These are phyloP conservation scores for Berkeleyomyces basicola DNA, from an alignment of 2,329 filamentous ascomycete genomes.

Conservation along the genomic window DNA sequence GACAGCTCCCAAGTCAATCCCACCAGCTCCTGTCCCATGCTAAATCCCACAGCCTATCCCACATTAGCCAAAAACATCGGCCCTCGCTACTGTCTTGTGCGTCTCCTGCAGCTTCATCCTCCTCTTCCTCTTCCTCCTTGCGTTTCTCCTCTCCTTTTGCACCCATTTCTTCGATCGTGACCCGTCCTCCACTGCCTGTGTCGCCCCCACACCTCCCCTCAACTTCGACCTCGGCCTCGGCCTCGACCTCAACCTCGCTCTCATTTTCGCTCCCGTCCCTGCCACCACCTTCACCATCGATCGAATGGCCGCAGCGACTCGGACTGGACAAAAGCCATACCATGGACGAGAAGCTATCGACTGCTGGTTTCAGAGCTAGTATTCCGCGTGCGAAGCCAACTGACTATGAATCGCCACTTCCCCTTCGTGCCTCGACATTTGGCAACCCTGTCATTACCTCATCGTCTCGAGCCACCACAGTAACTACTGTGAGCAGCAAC, in stretches of 20 bases:
- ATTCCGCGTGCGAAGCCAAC: neutral
- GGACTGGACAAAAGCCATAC: slow-evolving; percentile 7
- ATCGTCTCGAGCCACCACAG: slow-evolving; percentile 2
- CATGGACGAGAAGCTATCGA: slow-evolving; percentile 12
- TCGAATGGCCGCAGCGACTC: slow-evolving; percentile 8
- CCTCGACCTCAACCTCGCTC: neutral
- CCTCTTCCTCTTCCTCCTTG: slow-evolving; percentile 6
- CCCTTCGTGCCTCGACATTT: neutral
- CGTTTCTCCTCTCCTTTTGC: slow-evolving; percentile 1
- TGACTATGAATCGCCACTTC: neutral
- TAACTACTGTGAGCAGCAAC: neutral
- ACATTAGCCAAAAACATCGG: neutral
- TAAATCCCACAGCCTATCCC: slow-evolving; percentile 1
- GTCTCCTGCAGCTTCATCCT: slow-evolving; percentile 6
- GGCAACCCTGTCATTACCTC: neutral
- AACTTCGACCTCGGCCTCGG: neutral
- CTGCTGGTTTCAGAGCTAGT: slow-evolving; percentile 10
- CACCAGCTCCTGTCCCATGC: neutral
- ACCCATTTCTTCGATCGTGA: neutral
- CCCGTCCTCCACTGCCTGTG: neutral
- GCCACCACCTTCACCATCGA: slow-evolving; percentile 7
- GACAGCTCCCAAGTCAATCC: neutral
- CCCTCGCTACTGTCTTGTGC: neutral
- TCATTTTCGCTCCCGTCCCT: neutral
- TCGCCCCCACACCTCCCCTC: slow-evolving; percentile 1